A percentile compares a stretch with the other conserved stretches of the same genome.
These are phyloP conservation scores for Backusella australiensis DNA, from an alignment of 192 early-diverging fungal genomes.

Conservation along the genomic window DNA sequence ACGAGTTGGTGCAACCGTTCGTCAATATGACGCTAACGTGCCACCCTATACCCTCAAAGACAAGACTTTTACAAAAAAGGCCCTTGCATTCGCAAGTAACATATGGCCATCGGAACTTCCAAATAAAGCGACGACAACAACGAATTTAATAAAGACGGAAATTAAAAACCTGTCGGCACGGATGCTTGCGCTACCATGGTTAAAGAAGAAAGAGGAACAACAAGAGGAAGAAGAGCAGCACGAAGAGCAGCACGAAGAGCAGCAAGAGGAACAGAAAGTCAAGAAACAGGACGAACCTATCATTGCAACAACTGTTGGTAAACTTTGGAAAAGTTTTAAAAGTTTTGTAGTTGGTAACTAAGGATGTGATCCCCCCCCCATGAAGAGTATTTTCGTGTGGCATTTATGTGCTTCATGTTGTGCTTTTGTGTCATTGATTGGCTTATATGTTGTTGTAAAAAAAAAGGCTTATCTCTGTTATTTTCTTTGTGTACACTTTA, in stretches of 20 bases:
- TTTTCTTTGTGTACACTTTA: neutral
- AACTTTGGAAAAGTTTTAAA: conserved; percentile 2
- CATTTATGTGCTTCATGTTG: neutral
- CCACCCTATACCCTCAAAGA: neutral
- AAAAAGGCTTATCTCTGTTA: too few relatives aligned
- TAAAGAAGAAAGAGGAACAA: neutral
- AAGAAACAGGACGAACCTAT: neutral
- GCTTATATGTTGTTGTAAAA: neutral
- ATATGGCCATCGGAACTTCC: neutral
- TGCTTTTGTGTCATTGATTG: neutral
- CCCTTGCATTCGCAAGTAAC: neutral
- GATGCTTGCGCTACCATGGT: neutral
- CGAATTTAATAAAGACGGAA: conserved; percentile 2
- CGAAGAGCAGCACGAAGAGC: neutral
- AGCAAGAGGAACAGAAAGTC: neutral
- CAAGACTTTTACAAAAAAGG: neutral
- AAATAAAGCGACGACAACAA: neutral
- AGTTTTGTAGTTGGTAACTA: neutral
- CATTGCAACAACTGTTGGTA: neutral
- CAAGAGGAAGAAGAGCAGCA: neutral
- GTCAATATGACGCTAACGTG: neutral
- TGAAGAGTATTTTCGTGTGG: neutral
- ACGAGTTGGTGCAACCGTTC: conserved; percentile 2
- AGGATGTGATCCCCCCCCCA: neutral
- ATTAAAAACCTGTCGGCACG: neutral